Conservation (phyloP, 345 rosid species). For the Aethionema arabicum region DNA sequence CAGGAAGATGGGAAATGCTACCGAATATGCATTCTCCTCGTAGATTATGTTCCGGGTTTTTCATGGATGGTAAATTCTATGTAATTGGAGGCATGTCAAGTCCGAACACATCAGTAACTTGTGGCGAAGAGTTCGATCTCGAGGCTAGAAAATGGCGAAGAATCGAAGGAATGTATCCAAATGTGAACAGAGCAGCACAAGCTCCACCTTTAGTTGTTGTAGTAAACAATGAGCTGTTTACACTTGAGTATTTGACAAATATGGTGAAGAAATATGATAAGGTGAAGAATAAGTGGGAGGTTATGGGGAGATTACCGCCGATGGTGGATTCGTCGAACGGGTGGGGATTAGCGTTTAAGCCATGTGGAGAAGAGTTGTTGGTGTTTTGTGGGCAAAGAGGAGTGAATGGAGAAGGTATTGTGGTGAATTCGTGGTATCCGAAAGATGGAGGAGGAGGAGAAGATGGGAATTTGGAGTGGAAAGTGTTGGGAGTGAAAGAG, state of each 20-base stretch:
- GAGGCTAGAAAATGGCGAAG: slow-evolving; percentile 64
- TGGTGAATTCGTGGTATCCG: slow-evolving; percentile 78
- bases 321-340: slow-evolving; percentile 77
- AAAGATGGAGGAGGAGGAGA: slow-evolving; percentile 51
- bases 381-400: slow-evolving; percentile 78
- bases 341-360: slow-evolving; percentile 87
- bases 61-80: slow-evolving; percentile 78
- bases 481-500: slow-evolving; percentile 72
- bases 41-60: slow-evolving; percentile 75
- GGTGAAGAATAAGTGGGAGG: slow-evolving; percentile 57
- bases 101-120: slow-evolving; percentile 55
- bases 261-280: slow-evolving; percentile 81
- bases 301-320: slow-evolving; percentile 76
- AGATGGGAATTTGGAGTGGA: slow-evolving; percentile 70
- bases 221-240: slow-evolving; percentile 66
- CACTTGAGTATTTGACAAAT: slow-evolving; percentile 65
- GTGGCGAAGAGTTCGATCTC: slow-evolving; percentile 70
- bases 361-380: slow-evolving; percentile 63
- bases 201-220: slow-evolving; percentile 87
- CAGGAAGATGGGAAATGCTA: slow-evolving; percentile 67
- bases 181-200: slow-evolving; percentile 71
- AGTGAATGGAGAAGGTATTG: slow-evolving; percentile 61
- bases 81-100: slow-evolving; percentile 79
- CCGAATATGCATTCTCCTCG: slow-evolving; percentile 71
- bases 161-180: slow-evolving; percentile 76